Conservation (phyloP, 768 basidiomycete genomes). For the Leucocoprinus birnbaumii region DNA sequence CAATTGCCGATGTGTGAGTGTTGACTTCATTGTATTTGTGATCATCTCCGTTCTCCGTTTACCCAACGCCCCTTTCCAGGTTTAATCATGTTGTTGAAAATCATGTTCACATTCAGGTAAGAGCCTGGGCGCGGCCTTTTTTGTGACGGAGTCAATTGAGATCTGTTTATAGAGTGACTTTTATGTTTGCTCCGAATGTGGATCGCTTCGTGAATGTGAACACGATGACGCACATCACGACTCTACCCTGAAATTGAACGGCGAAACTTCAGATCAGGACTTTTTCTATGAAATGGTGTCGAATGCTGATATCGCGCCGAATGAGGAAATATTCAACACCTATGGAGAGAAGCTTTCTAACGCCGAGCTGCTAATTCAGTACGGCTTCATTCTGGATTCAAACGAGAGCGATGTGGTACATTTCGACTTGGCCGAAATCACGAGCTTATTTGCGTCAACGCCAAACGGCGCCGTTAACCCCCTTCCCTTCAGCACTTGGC, state of each 20-base stretch:
- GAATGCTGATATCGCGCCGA: conserved; percentile 44
- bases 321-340: conserved; percentile 70
- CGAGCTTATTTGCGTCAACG: conserved; percentile 12
- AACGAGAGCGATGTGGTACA: conserved; percentile 65
- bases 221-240: conserved; percentile 47
- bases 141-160: conserved; percentile 10
- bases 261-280: conserved; percentile 22
- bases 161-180: conserved; percentile 58
- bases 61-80: conserved; percentile 30
- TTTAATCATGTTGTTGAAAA: conserved; percentile 74
- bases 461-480: background rate
- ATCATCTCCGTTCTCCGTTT: conserved; percentile 1
- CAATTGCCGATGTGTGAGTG: conserved; percentile 78
- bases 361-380: conserved; percentile 61
- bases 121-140: conserved; percentile 14
- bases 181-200: conserved; percentile 71
- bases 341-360: conserved; percentile 69
- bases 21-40: background rate
- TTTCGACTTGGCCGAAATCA: conserved; percentile 35
- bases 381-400: conserved; percentile 73
- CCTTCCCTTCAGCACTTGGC: too few relatives aligned
- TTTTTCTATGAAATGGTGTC: conserved; percentile 67
- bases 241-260: background rate
- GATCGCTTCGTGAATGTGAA: conserved; percentile 61
- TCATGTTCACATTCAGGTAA: conserved; percentile 73